Base-by-base conservation (phyloP, 768 basidiomycete genomes). In the Asterophora lycoperdoides region DNA sequence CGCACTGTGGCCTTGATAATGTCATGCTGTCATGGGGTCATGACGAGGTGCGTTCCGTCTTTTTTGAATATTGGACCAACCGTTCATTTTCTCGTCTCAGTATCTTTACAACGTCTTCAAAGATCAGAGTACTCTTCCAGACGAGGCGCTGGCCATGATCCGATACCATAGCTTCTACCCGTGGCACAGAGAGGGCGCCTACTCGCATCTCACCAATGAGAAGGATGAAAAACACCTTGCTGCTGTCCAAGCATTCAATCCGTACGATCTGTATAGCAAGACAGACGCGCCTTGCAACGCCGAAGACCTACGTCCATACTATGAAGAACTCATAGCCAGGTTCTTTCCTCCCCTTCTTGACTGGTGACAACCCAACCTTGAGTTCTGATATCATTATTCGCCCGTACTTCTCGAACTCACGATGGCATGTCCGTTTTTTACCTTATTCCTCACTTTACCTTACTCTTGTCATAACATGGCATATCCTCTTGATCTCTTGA, bases 131-230 rank as follows among this genome's bases (percentile, higher is more conserved):
- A 77, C 75, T 4, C 81, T 94, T 0, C 92, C 92, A 3, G 76
- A 77, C 33, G 92, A 89, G 57, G 92, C 78, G 0, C 74, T 95
- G 23, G 84, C 86, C 7, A 95, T 95, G 92, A 91, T 95, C 61
- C 82, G 93, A 28, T 95, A 90, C 64, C 93, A 94, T 70, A 89
- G 86, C 59, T 95, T 94, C 76, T 95, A 94, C 69, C 92, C 93
- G 20, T 93, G 90, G 92, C 93, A 95, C 67, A 78, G 92, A 36
- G 93, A 93, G 61, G 77, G 77, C 46, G 93, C 92, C 0, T 95
- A 95, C 70, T 63, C 65, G 17, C 85, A 93, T 61, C 79, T 95
- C 40, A 84, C 80, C 54, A 83, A 83, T 63, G 84, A 84, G 14
- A 81, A 83, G 46, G 89, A 91, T 64, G 55, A 66, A 49, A 69